Base-by-base conservation (phyloP, 108 stramenopile species). In the Skeletonema potamos region DNA sequence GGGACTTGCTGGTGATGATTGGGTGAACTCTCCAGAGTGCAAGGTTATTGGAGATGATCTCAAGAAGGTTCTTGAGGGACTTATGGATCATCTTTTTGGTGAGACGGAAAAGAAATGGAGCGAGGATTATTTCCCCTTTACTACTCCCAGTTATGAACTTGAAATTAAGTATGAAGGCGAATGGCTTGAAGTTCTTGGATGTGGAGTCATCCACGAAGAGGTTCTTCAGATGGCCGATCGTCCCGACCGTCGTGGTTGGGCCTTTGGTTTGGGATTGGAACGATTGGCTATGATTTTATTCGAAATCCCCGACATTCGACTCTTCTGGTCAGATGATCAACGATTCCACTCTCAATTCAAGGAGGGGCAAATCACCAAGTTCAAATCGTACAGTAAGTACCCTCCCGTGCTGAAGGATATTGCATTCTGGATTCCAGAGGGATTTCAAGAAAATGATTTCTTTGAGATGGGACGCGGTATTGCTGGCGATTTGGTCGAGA, bases 151-250 rank as follows among this genome's bases (percentile, higher is more conserved):
- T 57, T 87, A 89, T 62, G 98, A 98, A 84, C 86, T 97, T 34
- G 98, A 98, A 62, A 90, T 98, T 13, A 85, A 84, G 48, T 96
- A 89, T 78, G 73, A 95, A 26, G 98, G 91, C 1, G 85, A 95
- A 66, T 98, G 98, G 98, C 66, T 98, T 54, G 98, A 98, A 79
- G 97, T 98, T 1, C 82, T 98, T 54, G 98, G 98, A 29, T 97
- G 96, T 54, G 98, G 98, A 7, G 93, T 97, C 68, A 82, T 98
- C 7, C 92, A 98, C 58, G 79, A 87, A 18, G 82, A 88, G 5
- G 94, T 98, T 4, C 59, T 98, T 66, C 66, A 80, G 68, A 85
- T 89, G 89, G 85, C 78, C 44, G 86, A 89, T 43, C 89, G 85
- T 7, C 71, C 70, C 13, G 80, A 93, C 37, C 71, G 82, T 30